These are phyloP conservation scores for Scenedesmus sp. DNA, from an alignment of 163 green algal species.

Conservation along the genomic window DNA sequence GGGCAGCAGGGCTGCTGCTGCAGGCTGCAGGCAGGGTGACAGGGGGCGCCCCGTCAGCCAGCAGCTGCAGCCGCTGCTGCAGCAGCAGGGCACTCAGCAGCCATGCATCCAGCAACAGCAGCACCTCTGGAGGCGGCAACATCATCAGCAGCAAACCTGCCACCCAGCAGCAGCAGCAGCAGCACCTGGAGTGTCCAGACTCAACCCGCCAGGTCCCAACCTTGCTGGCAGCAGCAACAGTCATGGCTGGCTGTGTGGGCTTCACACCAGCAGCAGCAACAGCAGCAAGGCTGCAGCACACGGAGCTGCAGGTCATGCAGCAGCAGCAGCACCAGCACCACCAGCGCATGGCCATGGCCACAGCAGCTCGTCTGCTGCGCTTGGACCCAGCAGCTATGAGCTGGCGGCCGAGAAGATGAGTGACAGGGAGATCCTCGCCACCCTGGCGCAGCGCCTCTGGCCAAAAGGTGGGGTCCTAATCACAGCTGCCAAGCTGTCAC, in stretches of 20 bases:
- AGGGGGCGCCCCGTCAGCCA: neutral
- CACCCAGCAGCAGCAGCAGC: neutral
- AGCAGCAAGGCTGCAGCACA: conserved; percentile 2
- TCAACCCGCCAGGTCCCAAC: neutral
- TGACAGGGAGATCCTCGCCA: conserved; percentile 67
- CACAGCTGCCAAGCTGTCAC: neutral
- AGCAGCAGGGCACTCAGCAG: neutral
- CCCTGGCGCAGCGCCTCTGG: conserved; percentile 71
- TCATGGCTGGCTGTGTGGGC: neutral
- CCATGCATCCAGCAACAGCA: neutral
- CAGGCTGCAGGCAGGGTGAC: neutral
- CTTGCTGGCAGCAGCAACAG: conserved; percentile 2
- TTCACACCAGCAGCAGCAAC: neutral
- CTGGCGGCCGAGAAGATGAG: conserved; percentile 57
- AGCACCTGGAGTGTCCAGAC: neutral
- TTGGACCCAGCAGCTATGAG: conserved; percentile 44
- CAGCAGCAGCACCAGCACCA: conserved; percentile 11
- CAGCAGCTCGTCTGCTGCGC: neutral
- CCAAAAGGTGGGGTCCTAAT: conserved; percentile 54
- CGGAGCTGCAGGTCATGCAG: neutral
- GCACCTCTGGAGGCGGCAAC: neutral
- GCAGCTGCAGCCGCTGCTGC: neutral
- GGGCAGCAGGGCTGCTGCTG: neutral
- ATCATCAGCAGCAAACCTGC: neutral
- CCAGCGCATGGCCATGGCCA: neutral